These are phyloP conservation scores for Boletus patriciae DNA, from an alignment of 768 basidiomycete species.

Conservation along the genomic window DNA sequence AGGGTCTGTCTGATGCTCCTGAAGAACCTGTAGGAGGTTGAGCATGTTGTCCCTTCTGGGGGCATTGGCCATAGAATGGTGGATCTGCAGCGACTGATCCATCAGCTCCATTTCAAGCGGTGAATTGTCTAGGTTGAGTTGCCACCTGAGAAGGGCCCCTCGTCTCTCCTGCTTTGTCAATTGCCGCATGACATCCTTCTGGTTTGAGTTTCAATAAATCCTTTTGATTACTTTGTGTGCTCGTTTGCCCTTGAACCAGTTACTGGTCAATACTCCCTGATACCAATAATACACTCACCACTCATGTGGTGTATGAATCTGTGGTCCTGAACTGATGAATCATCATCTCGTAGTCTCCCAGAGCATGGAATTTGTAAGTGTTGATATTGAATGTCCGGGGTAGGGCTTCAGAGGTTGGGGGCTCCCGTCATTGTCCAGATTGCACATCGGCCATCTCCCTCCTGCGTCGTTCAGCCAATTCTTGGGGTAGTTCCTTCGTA, in stretches of 20 bases:
- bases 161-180: conserved; percentile 13
- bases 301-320: too few species aligned
- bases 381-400: conserved; percentile 23
- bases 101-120: too few species aligned
- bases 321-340: conserved; percentile 8
- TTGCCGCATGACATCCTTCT: conserved; percentile 1
- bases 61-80: not conserved
- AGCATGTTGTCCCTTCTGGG: not conserved
- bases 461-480: not conserved
- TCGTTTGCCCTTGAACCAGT: not conserved
- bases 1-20: conserved; percentile 9
- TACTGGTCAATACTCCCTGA: too few species aligned
- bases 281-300: too few species aligned
- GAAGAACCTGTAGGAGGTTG: not conserved
- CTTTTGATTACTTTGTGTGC: conserved; percentile 22
- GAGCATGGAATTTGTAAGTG: conserved; percentile 32
- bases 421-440: not conserved
- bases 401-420: not conserved
- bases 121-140: not conserved
- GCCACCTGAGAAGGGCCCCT: not conserved
- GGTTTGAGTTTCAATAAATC: conserved; percentile 26
- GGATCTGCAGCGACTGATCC: not conserved
- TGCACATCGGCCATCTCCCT: not conserved
- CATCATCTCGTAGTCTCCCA: conserved; percentile 23
- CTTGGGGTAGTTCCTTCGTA: not conserved